phyloP scores from a whole-genome alignment of 768 basidiomycete species.

The Saitozyma sp. region DNA sequence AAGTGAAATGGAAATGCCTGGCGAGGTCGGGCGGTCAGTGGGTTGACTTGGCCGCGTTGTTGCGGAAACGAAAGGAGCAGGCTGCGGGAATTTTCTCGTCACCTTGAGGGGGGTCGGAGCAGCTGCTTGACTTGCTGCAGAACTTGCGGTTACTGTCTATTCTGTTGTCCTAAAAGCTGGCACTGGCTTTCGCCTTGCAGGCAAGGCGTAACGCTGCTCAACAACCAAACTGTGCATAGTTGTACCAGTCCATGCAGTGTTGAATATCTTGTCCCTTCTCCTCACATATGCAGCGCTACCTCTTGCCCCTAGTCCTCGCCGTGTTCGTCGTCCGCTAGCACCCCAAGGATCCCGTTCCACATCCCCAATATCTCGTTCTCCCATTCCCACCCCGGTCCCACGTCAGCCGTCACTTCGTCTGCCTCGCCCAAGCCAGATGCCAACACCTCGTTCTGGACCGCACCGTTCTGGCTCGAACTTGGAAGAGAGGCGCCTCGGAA shows the following conservation, averaged over 20 bases:
- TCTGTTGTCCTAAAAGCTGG: too few relatives aligned
- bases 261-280: too few relatives aligned
- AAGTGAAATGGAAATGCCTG: constrained; percentile 19
- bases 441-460: neutral
- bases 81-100: neutral
- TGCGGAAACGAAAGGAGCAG: constrained; percentile 16
- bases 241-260: too few relatives aligned
- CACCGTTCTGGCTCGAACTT: neutral
- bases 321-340: constrained; percentile 14
- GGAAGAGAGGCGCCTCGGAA: constrained; percentile 12
- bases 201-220: too few relatives aligned
- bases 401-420: neutral
- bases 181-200: too few relatives aligned
- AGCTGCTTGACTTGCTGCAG: too few relatives aligned
- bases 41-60: constrained; percentile 19
- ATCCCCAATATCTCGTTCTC: constrained; percentile 24
- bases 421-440: neutral
- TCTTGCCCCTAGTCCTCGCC: neutral
- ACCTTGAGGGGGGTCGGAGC: too few relatives aligned
- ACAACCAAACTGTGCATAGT: too few relatives aligned
- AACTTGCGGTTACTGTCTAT: too few relatives aligned
- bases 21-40: constrained; percentile 25
- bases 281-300: too few relatives aligned
- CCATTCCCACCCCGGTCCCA: constrained; percentile 18
- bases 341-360: constrained; percentile 26